Percentiles rank a stretch among this genome's conserved stretches.
Evolutionary conservation across 192 early-diverging fungal genomes (phyloP).

Genomic region (Rhizophagus clarus): DNA sequence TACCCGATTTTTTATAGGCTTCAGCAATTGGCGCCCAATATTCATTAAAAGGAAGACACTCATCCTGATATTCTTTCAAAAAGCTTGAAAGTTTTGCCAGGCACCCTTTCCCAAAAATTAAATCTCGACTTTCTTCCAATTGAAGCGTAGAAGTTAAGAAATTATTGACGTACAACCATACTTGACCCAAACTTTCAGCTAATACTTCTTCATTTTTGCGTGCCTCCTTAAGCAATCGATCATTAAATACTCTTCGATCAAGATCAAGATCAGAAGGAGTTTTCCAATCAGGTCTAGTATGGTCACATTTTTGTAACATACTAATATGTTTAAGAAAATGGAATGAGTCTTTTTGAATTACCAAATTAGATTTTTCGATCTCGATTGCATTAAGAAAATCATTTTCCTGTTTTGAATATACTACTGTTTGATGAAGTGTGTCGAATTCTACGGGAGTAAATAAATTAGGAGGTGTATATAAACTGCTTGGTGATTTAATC

Average conservation of each 20-base stretch:
- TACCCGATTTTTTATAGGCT: conserved; percentile 43
- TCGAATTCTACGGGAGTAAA: conserved; percentile 56
- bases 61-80: conserved; percentile 30
- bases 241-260: conserved; percentile 69
- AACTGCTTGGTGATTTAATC: conserved; percentile 48
- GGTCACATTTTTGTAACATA: conserved; percentile 67
- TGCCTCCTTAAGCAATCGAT: conserved; percentile 57
- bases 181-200: conserved; percentile 59
- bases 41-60: conserved; percentile 48
- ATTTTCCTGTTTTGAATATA: conserved; percentile 55
- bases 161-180: conserved; percentile 63
- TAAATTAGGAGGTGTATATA: conserved; percentile 47
- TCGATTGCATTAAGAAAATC: conserved; percentile 70
- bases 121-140: conserved; percentile 27
- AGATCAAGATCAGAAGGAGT: conserved; percentile 71
- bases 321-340: conserved; percentile 68
- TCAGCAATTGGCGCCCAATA: conserved; percentile 55
- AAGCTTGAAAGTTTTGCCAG: conserved; percentile 31
- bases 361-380: conserved; percentile 65
- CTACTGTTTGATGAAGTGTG: conserved; percentile 40
- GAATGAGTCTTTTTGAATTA: conserved; percentile 63
- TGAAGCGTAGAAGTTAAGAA: conserved; percentile 31
- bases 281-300: conserved; percentile 64
- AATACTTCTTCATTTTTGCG: conserved; percentile 58
- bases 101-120: conserved; percentile 37